Conservation (phyloP, 1,284 basidiomycete species). For the Meira nashicola region DNA sequence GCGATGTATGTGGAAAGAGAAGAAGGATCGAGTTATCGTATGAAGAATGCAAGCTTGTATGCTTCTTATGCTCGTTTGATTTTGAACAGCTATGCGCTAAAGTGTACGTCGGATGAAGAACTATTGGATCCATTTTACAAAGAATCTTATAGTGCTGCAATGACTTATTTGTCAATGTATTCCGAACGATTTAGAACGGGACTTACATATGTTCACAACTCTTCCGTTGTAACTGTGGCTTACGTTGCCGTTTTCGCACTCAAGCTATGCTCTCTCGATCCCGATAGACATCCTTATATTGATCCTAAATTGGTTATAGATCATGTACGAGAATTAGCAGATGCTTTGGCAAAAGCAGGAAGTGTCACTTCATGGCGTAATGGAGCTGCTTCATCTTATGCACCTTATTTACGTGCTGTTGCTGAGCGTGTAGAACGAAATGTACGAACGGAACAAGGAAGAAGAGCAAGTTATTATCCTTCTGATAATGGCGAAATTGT, state of each 20-base stretch:
- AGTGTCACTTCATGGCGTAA: slow-evolving; percentile 6
- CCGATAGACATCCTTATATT: slow-evolving; percentile 7
- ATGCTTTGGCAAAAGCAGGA: slow-evolving; percentile 1
- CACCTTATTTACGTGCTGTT: slow-evolving; percentile 1
- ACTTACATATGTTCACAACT: slow-evolving; percentile 29
- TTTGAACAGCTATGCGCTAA: slow-evolving; percentile 29
- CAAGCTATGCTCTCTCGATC: slow-evolving; percentile 22
- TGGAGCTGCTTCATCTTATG: slow-evolving; percentile 6
- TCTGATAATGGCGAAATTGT: not conserved
- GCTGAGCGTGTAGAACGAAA: not conserved
- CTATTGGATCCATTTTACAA: slow-evolving; percentile 29
- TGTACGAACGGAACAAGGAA: not conserved
- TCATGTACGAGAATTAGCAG: not conserved
- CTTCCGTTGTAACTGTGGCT: slow-evolving; percentile 29
- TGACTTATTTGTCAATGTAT: slow-evolving; percentile 35
- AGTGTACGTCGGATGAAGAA: slow-evolving; percentile 18
- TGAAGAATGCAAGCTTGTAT: slow-evolving; percentile 15
- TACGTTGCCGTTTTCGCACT: slow-evolving; percentile 39
- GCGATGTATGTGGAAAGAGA: slow-evolving; percentile 25
- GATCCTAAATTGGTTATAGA: not conserved
- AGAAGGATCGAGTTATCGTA: slow-evolving; percentile 3
- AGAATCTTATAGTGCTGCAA: slow-evolving; percentile 30
- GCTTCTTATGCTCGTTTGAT: slow-evolving; percentile 30
- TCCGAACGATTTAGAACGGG: slow-evolving; percentile 29
- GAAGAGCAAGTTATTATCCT: not conserved